phyloP scores from a whole-genome alignment of 2,329 filamentous ascomycete species.

The Ambrosiella beaveri region DNA sequence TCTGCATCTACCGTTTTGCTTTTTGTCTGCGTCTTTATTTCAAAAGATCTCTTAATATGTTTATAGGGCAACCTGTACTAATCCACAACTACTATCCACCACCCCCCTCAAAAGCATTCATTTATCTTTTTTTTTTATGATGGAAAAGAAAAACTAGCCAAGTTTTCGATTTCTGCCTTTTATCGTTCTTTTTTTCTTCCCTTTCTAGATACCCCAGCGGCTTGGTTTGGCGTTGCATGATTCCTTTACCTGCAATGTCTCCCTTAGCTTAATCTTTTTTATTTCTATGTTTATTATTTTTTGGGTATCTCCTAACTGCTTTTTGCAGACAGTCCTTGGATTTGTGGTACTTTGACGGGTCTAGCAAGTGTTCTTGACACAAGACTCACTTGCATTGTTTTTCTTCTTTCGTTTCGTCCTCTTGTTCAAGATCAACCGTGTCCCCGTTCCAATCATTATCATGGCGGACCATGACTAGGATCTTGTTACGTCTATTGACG shows the following conservation, averaged over 20 bases:
- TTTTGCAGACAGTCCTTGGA: background rate
- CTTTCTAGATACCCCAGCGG: slow-evolving; percentile 12
- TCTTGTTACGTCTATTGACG: background rate
- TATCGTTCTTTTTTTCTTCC: slow-evolving; percentile 5
- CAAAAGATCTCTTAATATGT: slow-evolving; percentile 5
- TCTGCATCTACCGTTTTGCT: slow-evolving; percentile 4
- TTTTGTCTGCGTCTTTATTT: slow-evolving; percentile 2
- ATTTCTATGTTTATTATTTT: slow-evolving; percentile 1
- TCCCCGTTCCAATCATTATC: background rate
- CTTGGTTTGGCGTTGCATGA: background rate
- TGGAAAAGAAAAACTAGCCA: background rate
- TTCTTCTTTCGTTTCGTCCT: background rate
- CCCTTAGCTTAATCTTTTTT: background rate
- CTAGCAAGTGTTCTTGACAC: background rate
- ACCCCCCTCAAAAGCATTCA: slow-evolving; percentile 3
- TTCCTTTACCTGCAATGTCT: background rate
- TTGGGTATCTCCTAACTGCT: background rate
- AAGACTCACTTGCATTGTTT: background rate
- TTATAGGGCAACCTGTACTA: slow-evolving; percentile 12
- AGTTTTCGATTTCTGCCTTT: background rate
- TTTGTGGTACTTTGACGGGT: background rate
- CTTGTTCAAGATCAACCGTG: background rate
- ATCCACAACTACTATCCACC: background rate
- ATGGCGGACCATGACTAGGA: background rate
- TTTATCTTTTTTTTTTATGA: background rate